Conservation (phyloP, 345 rosid species). For the Citrus medica region DNA sequence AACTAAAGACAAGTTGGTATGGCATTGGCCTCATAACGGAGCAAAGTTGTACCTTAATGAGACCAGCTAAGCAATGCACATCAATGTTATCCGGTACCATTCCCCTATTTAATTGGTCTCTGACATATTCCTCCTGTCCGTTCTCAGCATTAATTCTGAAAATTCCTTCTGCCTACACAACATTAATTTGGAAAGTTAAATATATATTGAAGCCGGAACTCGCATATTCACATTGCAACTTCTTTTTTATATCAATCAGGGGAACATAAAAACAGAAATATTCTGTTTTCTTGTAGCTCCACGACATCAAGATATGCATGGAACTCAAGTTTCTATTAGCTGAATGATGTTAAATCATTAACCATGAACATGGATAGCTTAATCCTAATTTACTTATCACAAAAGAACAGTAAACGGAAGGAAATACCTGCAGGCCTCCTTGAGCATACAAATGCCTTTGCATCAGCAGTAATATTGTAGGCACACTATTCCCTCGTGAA, state of each 20-base stretch:
- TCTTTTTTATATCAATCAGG: background rate
- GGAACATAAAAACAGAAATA: background rate
- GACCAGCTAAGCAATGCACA: constrained; percentile 94
- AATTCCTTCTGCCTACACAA: constrained; percentile 85
- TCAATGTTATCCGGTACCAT: constrained; percentile 70
- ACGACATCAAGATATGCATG: background rate
- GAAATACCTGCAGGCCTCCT: constrained; percentile 77
- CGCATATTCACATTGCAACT: background rate
- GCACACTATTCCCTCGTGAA: constrained; percentile 90
- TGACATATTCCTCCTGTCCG: constrained; percentile 84
- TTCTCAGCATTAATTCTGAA: constrained; percentile 93
- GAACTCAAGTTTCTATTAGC: background rate
- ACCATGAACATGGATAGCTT: background rate
- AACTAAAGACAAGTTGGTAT: background rate
- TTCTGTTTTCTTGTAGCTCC: background rate
- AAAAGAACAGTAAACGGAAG: background rate
- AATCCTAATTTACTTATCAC: constrained; percentile 3
- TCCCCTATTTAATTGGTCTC: constrained; percentile 87
- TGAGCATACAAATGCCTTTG: constrained; percentile 78
- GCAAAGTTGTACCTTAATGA: constrained; percentile 65
- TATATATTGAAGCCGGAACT: background rate
- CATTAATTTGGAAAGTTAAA: background rate
- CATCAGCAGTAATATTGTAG: constrained; percentile 79
- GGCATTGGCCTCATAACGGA: background rate
- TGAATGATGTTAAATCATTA: background rate